Evolutionary conservation across 169 alveolate species (phyloP).

Genomic region (Amoebophrya sp.): DNA sequence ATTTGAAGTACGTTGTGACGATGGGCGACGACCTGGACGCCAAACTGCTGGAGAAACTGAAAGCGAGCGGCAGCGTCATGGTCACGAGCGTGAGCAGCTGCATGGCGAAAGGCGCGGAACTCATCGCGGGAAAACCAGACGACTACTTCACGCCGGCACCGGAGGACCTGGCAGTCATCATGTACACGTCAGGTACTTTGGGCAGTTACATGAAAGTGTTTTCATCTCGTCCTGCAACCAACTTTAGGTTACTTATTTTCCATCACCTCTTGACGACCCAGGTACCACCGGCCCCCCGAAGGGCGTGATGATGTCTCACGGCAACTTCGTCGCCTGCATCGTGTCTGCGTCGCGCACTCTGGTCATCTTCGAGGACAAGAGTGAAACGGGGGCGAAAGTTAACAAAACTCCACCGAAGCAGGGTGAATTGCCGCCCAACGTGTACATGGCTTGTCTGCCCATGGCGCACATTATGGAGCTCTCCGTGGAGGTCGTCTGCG

Average conservation of each 20-base stretch:
- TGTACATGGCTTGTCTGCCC: background rate
- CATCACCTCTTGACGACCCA: background rate
- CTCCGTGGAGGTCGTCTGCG: background rate
- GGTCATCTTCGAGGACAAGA: background rate
- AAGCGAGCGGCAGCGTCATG: background rate
- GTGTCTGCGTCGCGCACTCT: background rate
- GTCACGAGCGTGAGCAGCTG: background rate
- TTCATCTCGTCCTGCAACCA: background rate
- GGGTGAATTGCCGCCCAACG: background rate
- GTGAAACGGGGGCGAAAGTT: background rate
- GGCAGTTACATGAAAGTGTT: too few species aligned
- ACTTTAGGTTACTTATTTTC: background rate
- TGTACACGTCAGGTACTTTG: slow-evolving; percentile 2
- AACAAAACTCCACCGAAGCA: background rate
- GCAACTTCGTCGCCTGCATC: background rate
- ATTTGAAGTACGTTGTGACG: background rate
- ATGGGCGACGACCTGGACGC: background rate
- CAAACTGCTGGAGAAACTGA: background rate
- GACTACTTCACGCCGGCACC: background rate
- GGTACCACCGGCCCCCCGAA: background rate
- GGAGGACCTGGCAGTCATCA: background rate
- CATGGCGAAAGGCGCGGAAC: background rate
- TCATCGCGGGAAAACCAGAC: background rate
- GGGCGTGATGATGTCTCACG: background rate
- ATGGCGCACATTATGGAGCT: background rate